Conservation (phyloP, 108 stramenopile genomes). For the Fistulifera solaris region DNA sequence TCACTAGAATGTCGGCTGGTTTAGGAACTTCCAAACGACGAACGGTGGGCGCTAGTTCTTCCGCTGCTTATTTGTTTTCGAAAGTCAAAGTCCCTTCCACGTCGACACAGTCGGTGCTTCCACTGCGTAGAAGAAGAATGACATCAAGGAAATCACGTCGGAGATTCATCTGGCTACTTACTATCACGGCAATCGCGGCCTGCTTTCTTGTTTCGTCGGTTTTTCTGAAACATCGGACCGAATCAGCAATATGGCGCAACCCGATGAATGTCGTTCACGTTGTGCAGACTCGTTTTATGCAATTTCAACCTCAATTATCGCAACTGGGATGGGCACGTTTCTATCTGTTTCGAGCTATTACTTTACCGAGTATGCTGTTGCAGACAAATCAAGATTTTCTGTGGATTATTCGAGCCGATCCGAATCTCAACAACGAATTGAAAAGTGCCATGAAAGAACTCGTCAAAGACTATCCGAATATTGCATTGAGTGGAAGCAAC, state of each 20-base stretch:
- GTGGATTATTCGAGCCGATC: constrained; percentile 41
- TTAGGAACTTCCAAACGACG: no score
- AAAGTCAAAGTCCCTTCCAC: no score
- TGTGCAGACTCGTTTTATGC: constrained; percentile 55
- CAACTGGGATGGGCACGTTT: constrained; percentile 33
- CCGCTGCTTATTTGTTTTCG: no score
- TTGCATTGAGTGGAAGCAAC: constrained; percentile 27
- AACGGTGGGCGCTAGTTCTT: no score
- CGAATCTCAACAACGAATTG: constrained; percentile 18
- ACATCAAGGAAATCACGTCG: no score
- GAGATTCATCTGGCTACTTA: no score
- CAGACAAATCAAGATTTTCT: constrained; percentile 31
- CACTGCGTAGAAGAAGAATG: no score
- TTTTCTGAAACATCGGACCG: no score
- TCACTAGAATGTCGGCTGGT: no score
- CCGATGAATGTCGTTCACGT: constrained; percentile 33
- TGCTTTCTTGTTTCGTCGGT: no score
- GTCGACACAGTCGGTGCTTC: no score
- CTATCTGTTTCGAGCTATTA: constrained; percentile 35
- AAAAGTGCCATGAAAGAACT: background rate
- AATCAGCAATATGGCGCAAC: constrained; percentile 4
- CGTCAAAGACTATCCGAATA: constrained; percentile 18
- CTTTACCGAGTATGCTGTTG: constrained; percentile 31
- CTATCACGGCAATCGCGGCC: no score
- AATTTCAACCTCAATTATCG: constrained; percentile 31